Evolutionary conservation across 768 basidiomycete species (phyloP).

Genomic region (Amanita pallidorosea): DNA sequence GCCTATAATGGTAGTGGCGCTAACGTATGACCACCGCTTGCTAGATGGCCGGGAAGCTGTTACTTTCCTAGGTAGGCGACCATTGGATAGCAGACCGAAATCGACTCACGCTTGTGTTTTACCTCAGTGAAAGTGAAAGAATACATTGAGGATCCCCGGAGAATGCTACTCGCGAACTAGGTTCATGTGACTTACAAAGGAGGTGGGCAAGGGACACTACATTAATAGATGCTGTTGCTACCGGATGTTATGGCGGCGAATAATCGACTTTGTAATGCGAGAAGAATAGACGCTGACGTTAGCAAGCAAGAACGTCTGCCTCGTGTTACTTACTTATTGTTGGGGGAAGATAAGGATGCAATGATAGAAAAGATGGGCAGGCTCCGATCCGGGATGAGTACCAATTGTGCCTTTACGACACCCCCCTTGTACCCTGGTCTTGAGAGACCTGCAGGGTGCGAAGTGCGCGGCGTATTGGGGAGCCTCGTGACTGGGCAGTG

Average conservation of each 20-base stretch:
- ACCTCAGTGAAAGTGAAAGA: slow-evolving; percentile 76
- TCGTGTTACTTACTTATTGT: neutral
- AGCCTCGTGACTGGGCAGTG: neutral
- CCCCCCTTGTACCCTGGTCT: slow-evolving; percentile 3
- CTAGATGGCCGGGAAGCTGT: slow-evolving; percentile 94
- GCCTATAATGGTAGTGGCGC: slow-evolving; percentile 91
- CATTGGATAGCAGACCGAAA: neutral
- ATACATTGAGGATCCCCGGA: slow-evolving; percentile 90
- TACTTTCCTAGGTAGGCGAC: slow-evolving; percentile 84
- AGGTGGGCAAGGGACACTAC: neutral
- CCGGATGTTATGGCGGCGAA: neutral
- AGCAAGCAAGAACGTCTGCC: neutral
- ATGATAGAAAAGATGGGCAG: neutral
- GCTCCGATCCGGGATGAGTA: neutral
- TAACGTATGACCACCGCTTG: slow-evolving; percentile 93
- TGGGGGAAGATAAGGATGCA: neutral
- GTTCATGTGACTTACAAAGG: neutral
- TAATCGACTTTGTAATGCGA: neutral
- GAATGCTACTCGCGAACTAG: slow-evolving; percentile 58
- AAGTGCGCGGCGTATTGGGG: neutral
- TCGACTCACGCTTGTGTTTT: neutral
- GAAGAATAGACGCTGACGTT: neutral
- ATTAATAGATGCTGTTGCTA: neutral
- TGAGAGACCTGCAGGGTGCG: neutral
- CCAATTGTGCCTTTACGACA: neutral